Evolutionary conservation across 2,329 filamentous ascomycete genomes (phyloP), one percentile per base, ranked within the genome.

Genomic region (Blastomyces parvus): DNA sequence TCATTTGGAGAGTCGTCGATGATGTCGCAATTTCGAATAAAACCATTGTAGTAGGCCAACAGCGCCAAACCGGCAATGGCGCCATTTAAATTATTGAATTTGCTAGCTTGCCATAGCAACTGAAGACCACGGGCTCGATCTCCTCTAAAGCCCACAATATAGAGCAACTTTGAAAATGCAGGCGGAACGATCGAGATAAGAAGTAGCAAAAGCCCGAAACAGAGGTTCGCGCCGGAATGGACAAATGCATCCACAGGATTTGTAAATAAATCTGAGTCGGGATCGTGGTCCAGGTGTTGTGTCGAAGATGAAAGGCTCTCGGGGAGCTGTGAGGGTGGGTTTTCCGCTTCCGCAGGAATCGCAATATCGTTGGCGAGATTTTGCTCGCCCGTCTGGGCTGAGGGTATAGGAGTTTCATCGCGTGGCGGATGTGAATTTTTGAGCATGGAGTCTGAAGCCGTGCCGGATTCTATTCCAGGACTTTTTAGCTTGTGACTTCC

Each of bases 121-220:
- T 83, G 81, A 40, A 97, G 82, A 11, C 92, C 94, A 48, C 88
- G 83, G 66, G 90, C 86, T 53, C 92, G 87, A 73, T 97, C 92
- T 40, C 94, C 94, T 65, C 85, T 87, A 77, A 97, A 97, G 0
- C 94, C 94, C 38, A 97, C 88, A 52, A 97, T 88, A 64, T 88
- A 90, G 3, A 97, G 81, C 0, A 99, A 83, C 63, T 86, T 88
- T n/a, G 85, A 88, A 74, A 97, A 96, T 0, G 92, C 86, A 0
- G 94, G 94, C 0, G 94, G 95, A 0, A 97, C 86, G 79, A 97
- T 88, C 14, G 91, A 95, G n/a, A 97, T 86, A 62, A 97, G 81
- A 0, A 97, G 81, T 17, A 95, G 82, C 0, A 97, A 78, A 40
- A 95, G 83, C 2, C 94, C 94, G 70, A 92, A 97, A 74, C 91